Percentiles rank a stretch among this genome's conserved stretches.
These are phyloP conservation scores for Ascoidea rubescens DNA, from an alignment of 805 yeast genomes.

Conservation along the genomic window DNA sequence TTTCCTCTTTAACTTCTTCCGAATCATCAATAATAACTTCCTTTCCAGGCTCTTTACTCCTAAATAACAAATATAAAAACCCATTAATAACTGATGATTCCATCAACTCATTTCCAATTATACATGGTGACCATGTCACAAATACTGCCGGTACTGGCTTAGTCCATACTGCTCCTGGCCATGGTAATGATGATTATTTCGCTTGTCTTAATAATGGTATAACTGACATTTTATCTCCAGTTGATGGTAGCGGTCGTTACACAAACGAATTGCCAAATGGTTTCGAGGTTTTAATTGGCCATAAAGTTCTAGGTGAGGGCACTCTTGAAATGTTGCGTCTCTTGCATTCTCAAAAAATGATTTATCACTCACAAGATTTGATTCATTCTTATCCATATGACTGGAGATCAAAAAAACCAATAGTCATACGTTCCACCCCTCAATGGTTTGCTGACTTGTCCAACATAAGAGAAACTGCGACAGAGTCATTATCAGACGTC, in stretches of 20 bases:
- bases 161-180: slow-evolving; percentile 97
- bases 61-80: slow-evolving; percentile 34
- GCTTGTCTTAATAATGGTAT: slow-evolving; percentile 47
- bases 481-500: slow-evolving; percentile 44
- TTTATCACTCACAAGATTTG: slow-evolving; percentile 37
- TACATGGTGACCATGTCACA: slow-evolving; percentile 76
- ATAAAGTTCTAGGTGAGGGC: slow-evolving; percentile 51
- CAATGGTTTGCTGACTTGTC: slow-evolving; percentile 93
- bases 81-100: slow-evolving; percentile 28
- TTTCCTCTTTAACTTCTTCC: slow-evolving; percentile 20
- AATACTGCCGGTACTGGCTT: slow-evolving; percentile 81
- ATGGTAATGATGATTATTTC: slow-evolving; percentile 86
- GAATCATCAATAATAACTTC: slow-evolving; percentile 3
- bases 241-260: slow-evolving; percentile 63
- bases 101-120: slow-evolving; percentile 34
- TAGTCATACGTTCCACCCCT: slow-evolving; percentile 88
- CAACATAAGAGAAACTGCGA: slow-evolving; percentile 49
- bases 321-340: slow-evolving; percentile 28
- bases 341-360: slow-evolving; percentile 28
- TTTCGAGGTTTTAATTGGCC: slow-evolving; percentile 34
- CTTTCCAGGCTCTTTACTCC: slow-evolving; percentile 26
- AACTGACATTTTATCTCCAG: slow-evolving; percentile 51
- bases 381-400: slow-evolving; percentile 89
- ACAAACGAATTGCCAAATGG: slow-evolving; percentile 35
- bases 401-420: slow-evolving; percentile 93